These are phyloP conservation scores for Gillenia trifoliata DNA, from an alignment of 306 rosid species.

Conservation along the genomic window DNA sequence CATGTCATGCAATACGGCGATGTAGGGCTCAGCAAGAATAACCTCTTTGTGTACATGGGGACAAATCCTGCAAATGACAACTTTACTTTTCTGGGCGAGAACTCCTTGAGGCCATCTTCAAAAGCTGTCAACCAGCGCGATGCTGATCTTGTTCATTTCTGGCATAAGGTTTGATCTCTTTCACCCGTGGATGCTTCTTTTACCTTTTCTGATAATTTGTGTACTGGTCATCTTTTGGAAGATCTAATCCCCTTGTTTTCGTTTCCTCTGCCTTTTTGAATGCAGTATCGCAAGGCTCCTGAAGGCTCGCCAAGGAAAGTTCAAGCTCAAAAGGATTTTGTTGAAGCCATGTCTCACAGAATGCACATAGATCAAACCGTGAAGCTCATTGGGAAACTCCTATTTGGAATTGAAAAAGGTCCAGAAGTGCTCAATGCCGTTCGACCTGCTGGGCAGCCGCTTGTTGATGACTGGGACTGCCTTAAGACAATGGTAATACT, in stretches of 20 bases:
- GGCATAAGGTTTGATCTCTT: conserved; percentile 69
- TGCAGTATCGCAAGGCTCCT: conserved; percentile 80
- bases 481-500: conserved; percentile 62
- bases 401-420: conserved; percentile 79
- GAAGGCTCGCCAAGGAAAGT: conserved; percentile 70
- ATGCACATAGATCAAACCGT: conserved; percentile 72
- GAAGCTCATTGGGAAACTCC: conserved; percentile 65
- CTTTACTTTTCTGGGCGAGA: conserved; percentile 56
- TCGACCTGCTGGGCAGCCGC: conserved; percentile 62
- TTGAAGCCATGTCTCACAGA: conserved; percentile 90
- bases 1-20: conserved; percentile 98
- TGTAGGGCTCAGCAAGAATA: conserved; percentile 35
- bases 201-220: not conserved
- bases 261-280: not conserved
- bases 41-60: conserved; percentile 59
- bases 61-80: conserved; percentile 94
- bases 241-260: not conserved
- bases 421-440: conserved; percentile 48
- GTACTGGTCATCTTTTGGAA: not conserved
- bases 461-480: conserved; percentile 88
- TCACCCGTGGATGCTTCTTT: not conserved
- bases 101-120: conserved; percentile 53
- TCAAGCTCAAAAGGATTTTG: conserved; percentile 70
- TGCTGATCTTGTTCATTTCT: conserved; percentile 95
- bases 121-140: conserved; percentile 80